phyloP scores from a whole-genome alignment of 2,329 filamentous ascomycete genomes.

The Ustulina deusta region DNA sequence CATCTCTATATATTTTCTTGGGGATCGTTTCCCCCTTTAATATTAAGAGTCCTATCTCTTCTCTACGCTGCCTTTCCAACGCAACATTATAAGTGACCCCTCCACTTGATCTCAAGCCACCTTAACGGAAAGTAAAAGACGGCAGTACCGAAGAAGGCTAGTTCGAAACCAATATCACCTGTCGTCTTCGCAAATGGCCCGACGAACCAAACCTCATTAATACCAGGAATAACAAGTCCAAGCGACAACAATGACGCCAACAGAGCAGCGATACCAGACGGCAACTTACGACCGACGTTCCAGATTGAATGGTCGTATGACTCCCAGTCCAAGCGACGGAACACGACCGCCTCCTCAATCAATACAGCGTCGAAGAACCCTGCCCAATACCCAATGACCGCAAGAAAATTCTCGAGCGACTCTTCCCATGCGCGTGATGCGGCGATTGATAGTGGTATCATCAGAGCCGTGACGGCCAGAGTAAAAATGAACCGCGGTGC shows the following conservation, averaged over 20 bases:
- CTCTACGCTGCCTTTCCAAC: not conserved
- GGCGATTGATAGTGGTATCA: constrained; percentile 57
- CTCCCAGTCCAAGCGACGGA: constrained; percentile 59
- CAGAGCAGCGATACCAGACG: constrained; percentile 61
- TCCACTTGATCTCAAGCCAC: constrained; percentile 57
- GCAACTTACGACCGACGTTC: constrained; percentile 60
- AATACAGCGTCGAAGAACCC: constrained; percentile 58
- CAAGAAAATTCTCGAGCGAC: constrained; percentile 59
- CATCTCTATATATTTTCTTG: not conserved
- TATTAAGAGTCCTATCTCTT: not conserved
- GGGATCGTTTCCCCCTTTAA: not conserved
- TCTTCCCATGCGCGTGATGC: constrained; percentile 56
- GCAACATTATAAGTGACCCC: constrained; percentile 47
- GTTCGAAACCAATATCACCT: constrained; percentile 61
- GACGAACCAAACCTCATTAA: constrained; percentile 58
- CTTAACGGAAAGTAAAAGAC: constrained; percentile 62
- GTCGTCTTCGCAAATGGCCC: constrained; percentile 58
- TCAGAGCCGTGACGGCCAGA: constrained; percentile 54
- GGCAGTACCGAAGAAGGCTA: constrained; percentile 58
- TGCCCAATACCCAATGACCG: constrained; percentile 60
- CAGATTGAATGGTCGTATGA: constrained; percentile 62
- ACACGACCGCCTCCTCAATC: constrained; percentile 61
- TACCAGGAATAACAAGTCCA: constrained; percentile 58
- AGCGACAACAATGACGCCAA: constrained; percentile 60
- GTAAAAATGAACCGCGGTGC: constrained; percentile 58